A percentile compares a stretch with the other conserved stretches of the same genome.
Evolutionary conservation across 495 filamentous ascomycete genomes (phyloP).

Genomic region (Sordaria brevicollis): DNA sequence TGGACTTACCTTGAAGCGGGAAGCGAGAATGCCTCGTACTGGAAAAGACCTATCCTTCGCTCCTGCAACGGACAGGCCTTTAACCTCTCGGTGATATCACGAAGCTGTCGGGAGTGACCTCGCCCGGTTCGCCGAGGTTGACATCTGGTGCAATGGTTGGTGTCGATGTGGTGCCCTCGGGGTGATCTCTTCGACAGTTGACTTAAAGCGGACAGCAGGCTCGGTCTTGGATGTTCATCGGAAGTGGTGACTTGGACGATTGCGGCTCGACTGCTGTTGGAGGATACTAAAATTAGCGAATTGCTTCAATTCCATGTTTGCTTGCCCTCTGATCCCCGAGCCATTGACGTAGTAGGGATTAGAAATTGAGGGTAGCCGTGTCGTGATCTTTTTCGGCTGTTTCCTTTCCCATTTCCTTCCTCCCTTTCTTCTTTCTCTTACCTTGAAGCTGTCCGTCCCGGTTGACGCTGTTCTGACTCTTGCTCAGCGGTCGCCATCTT

Average conservation of each 20-base stretch:
- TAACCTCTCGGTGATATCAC: conserved; percentile 59
- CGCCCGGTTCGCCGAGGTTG: conserved; percentile 20
- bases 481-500: conserved; percentile 11
- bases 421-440: neutral
- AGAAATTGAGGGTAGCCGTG: conserved; percentile 7
- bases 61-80: conserved; percentile 68
- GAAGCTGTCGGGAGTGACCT: conserved; percentile 52
- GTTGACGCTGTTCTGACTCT: conserved; percentile 8
- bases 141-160: conserved; percentile 11
- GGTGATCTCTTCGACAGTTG: conserved; percentile 63
- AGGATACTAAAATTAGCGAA: neutral
- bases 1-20: conserved; percentile 71
- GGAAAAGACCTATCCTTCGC: conserved; percentile 71
- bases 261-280: neutral
- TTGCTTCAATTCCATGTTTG: neutral
- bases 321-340: neutral
- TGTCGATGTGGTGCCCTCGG: conserved; percentile 25
- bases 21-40: conserved; percentile 78
- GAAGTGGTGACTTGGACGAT: neutral
- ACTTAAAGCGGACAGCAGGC: conserved; percentile 69
- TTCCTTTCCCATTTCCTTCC: neutral
- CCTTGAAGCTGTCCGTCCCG: conserved; percentile 6
- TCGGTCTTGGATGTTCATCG: neutral
- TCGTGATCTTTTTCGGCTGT: neutral
- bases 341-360: neutral